phyloP scores from a whole-genome alignment of 2,329 filamentous ascomycete genomes.

The Trichoderma sp. region DNA sequence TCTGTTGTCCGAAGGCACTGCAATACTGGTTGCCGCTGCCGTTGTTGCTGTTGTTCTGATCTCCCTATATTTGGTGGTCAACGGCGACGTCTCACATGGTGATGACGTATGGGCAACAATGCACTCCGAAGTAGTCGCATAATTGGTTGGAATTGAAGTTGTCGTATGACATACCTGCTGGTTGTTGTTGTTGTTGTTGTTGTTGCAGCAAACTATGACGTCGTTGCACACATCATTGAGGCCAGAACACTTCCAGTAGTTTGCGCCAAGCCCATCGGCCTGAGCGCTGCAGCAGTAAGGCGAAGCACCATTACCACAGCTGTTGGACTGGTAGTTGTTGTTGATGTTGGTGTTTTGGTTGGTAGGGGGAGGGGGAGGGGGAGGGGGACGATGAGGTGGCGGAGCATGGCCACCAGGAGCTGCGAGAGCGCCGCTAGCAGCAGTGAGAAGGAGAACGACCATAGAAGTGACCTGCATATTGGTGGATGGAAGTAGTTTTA shows the following conservation, averaged over 20 bases:
- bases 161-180: constrained; percentile 1
- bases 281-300: neutral
- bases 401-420: neutral
- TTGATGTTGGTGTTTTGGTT: neutral
- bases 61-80: neutral
- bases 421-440: neutral
- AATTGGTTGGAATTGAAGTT: neutral
- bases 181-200: constrained; percentile 1
- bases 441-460: neutral
- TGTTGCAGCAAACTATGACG: neutral
- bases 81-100: neutral
- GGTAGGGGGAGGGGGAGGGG: neutral
- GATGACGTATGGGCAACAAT: neutral
- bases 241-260: neutral
- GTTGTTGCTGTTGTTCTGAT: neutral
- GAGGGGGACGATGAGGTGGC: neutral
- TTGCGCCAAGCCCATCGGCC: neutral
- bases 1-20: neutral
- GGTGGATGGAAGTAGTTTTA: neutral
- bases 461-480: neutral
- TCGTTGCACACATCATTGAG: neutral
- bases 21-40: neutral
- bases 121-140: neutral
- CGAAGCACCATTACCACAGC: neutral
- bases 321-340: neutral